phyloP scores from a whole-genome alignment of 208 protist genomes.

The Tetramitus jugosus region DNA sequence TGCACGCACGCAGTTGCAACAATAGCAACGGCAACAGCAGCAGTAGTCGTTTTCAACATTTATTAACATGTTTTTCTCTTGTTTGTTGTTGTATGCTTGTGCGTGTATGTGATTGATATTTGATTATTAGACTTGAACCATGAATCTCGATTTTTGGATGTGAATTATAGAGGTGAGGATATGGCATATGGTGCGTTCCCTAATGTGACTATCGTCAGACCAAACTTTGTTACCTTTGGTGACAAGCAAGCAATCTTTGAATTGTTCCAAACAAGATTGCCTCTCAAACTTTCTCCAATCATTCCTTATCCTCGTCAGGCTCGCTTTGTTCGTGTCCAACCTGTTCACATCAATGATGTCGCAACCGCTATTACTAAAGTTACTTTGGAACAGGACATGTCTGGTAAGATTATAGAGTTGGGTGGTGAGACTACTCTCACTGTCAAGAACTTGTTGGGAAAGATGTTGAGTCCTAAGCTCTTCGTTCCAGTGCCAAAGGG shows the following conservation, averaged over 20 bases:
- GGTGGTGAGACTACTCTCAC: neutral
- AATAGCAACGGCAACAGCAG: neutral
- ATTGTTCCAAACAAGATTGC: neutral
- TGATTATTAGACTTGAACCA: neutral
- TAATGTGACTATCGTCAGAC: neutral
- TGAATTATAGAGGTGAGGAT: slow-evolving; percentile 11
- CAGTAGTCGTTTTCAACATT: neutral
- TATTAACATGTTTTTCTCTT: neutral
- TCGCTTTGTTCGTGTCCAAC: neutral
- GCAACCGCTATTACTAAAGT: neutral
- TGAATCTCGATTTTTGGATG: neutral
- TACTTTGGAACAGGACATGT: neutral
- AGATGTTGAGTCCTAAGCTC: neutral
- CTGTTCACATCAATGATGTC: slow-evolving; percentile 18
- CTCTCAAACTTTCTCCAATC: neutral
- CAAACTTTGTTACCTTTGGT: neutral
- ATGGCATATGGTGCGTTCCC: neutral
- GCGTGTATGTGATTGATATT: too few species aligned
- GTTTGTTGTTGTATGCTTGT: too few species aligned
- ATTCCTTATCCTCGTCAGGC: neutral
- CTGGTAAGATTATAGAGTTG: slow-evolving; percentile 9
- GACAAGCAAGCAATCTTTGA: neutral
- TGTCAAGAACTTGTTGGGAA: neutral
- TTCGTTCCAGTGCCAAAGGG: neutral
- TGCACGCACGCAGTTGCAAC: neutral